Conservation (phyloP, 164 flowering plant genomes). For the Vitis riparia region DNA sequence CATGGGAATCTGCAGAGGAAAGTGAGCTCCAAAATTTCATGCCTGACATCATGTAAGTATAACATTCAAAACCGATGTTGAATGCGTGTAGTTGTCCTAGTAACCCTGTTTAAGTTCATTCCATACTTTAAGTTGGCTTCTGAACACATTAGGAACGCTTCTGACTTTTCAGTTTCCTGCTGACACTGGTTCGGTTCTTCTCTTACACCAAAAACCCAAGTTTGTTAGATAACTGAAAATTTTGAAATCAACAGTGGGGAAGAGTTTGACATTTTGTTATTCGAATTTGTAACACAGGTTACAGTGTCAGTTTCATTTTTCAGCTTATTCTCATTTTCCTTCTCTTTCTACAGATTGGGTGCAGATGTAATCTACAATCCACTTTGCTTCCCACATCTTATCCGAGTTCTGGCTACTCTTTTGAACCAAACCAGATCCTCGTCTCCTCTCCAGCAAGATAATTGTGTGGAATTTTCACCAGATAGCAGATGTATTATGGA, state of each 20-base stretch:
- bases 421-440: constrained; percentile 7
- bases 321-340: not conserved
- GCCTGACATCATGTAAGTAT: constrained; percentile 80
- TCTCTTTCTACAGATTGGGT: constrained; percentile 62
- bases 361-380: constrained; percentile 96
- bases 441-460: not conserved
- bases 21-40: constrained; percentile 42
- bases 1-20: constrained; percentile 83
- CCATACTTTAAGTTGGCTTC: no score
- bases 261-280: no score
- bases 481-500: not conserved
- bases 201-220: no score
- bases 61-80: not conserved
- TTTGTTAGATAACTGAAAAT: no score
- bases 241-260: no score
- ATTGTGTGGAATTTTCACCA: not conserved
- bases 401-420: constrained; percentile 49
- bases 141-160: no score
- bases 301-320: no score
- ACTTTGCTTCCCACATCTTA: constrained; percentile 74
- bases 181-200: no score
- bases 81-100: not conserved
- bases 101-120: no score
- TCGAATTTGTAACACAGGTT: no score
- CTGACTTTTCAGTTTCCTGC: no score